Base-by-base conservation (phyloP, 2,329 filamentous ascomycete species). In the Aspergillus fijiensis region DNA sequence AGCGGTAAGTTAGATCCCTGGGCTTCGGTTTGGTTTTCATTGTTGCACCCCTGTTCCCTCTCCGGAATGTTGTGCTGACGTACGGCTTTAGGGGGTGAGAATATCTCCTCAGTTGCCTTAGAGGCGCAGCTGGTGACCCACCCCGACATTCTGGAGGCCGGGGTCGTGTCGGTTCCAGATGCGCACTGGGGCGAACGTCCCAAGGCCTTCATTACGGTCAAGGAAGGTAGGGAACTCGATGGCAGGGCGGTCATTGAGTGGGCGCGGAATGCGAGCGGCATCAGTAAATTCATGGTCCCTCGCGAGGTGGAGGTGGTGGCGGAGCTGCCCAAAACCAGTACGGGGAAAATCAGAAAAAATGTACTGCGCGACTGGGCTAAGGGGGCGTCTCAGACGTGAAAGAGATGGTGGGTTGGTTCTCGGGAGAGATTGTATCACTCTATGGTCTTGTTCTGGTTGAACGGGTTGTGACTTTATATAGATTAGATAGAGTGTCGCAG, bases 321-420 rank as follows among this genome's bases (percentile, higher is more conserved):
- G 5, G 93, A 97, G 75, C 80, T 99, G 65, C 95, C 95, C 10
- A 99, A 99, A 84, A 99, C 95, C 29, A 95, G 90, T 75, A 99
- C 95, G 0, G 95, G 95, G 3, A 99, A 99, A 83, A 84, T 98
- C 61, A 89, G 92, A 84, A 99, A 99, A 86, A 98, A 96, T 70
- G 86, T 96, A 6, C 76, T 99, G 58, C 81, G 95, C 61, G 89
- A 91, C 67, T 96, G 93, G 94, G 90, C 90, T 2, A 91, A 85
- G 50, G 60, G 60, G 47, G 76, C 72, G 14, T 73, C 77, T 61
- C 55, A 55, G n/a, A 52, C 60, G 53, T 65, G 60, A 66, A 39
- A 29, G n/a, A 35, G n/a, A 19, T 50, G n/a, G 47, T 19, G n/a
- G 14, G 23, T 16, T 50, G 49, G 21, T 50, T n/a, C 16, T n/a